Evolutionary conservation across 2,329 filamentous ascomycete genomes (phyloP).

Genomic region (Verticillium zaregamsianum): DNA sequence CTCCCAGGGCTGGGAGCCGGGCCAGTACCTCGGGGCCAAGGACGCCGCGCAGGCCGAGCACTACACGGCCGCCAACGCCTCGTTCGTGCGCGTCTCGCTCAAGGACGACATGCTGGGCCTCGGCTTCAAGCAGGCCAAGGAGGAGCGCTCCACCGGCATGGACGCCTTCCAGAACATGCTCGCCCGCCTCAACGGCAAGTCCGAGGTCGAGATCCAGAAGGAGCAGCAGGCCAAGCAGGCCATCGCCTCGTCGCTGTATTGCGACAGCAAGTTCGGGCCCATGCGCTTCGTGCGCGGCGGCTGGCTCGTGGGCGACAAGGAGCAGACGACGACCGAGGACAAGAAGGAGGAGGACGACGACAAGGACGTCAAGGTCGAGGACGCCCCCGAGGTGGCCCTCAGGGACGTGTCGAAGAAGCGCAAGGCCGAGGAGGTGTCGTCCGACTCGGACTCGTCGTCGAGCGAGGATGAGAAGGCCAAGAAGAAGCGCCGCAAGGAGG

Average conservation of each 20-base stretch:
- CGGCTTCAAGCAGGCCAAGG: constrained; percentile 72
- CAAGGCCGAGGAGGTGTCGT: constrained; percentile 38
- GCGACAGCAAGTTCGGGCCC: constrained; percentile 70
- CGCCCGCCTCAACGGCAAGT: constrained; percentile 85
- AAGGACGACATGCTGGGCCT: constrained; percentile 92
- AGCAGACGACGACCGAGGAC: constrained; percentile 39
- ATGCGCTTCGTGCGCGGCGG: constrained; percentile 90
- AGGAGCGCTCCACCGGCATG: constrained; percentile 77
- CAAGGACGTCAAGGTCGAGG: constrained; percentile 16
- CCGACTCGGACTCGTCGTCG: constrained; percentile 18
- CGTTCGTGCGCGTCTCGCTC: constrained; percentile 77
- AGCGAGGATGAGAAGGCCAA: constrained; percentile 27
- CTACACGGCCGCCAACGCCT: constrained; percentile 75
- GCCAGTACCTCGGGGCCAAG: constrained; percentile 74
- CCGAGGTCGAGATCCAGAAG: constrained; percentile 65
- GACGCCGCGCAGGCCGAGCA: constrained; percentile 70
- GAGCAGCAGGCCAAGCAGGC: constrained; percentile 66
- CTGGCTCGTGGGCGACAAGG: constrained; percentile 56
- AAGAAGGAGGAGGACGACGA: constrained; percentile 17
- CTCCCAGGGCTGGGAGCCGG: constrained; percentile 86
- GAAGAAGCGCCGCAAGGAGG: constrained; percentile 32
- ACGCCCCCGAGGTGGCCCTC: constrained; percentile 19
- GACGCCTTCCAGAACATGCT: constrained; percentile 83
- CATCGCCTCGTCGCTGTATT: constrained; percentile 68
- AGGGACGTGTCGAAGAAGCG: constrained; percentile 47